Conservation (phyloP, 208 protist genomes). For the Leishmania mexicana region DNA sequence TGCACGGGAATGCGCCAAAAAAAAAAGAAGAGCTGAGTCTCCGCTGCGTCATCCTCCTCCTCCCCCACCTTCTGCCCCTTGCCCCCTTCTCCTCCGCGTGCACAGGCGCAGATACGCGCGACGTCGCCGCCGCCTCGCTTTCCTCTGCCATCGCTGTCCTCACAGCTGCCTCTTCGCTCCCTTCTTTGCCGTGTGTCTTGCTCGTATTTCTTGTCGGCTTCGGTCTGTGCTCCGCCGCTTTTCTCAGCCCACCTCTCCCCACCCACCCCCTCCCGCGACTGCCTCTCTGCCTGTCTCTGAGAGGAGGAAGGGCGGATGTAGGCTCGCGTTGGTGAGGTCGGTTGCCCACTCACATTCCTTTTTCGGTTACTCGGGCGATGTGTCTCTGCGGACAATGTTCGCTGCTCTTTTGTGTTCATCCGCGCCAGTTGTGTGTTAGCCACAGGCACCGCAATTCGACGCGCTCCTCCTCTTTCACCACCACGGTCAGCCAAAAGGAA, state of each 20-base stretch:
- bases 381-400: not conserved
- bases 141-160: not conserved
- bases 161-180: not conserved
- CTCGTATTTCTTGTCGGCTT: not conserved
- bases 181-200: not conserved
- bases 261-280: not conserved
- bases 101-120: not conserved
- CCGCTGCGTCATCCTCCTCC: not conserved
- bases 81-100: not conserved
- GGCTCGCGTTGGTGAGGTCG: not conserved
- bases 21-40: not conserved
- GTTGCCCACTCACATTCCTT: not conserved
- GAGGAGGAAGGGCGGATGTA: not conserved
- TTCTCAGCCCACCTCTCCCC: too few relatives aligned
- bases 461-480: not conserved
- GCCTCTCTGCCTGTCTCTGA: not conserved
- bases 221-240: not conserved
- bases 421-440: not conserved
- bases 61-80: too few relatives aligned
- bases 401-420: not conserved
- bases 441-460: not conserved
- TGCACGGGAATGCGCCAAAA: not conserved
- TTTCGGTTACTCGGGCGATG: not conserved
- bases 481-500: not conserved
- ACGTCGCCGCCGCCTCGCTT: not conserved